A percentile compares a stretch with the other conserved stretches of the same genome.
Evolutionary conservation across 164 flowering plant species (phyloP).

Genomic region (Aristolochia californica): DNA sequence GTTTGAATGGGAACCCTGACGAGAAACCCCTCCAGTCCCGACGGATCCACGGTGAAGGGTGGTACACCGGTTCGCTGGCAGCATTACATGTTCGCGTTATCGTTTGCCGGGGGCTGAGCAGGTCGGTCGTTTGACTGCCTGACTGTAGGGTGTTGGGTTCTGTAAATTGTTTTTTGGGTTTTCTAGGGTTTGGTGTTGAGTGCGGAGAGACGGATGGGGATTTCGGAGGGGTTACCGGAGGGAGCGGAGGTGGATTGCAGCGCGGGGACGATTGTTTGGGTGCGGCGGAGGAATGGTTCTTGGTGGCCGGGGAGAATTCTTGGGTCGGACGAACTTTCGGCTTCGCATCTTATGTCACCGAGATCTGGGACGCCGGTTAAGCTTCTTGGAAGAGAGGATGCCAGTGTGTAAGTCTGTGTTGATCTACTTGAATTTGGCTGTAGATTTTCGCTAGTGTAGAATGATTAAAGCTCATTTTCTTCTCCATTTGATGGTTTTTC

Average conservation of each 20-base stretch:
- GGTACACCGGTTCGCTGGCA: background rate
- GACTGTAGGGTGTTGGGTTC: background rate
- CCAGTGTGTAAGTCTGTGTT: slow-evolving; percentile 69
- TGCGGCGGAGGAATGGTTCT: slow-evolving; percentile 88
- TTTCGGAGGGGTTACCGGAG: slow-evolving; percentile 23
- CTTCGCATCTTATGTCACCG: slow-evolving; percentile 72
- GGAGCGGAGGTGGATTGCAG: slow-evolving; percentile 30
- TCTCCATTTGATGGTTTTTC: too few relatives aligned
- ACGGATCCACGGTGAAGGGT: slow-evolving; percentile 2
- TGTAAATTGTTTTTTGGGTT: background rate
- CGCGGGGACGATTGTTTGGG: slow-evolving; percentile 88
- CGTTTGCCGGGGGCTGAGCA: slow-evolving; percentile 6
- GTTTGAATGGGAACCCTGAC: slow-evolving; percentile 4
- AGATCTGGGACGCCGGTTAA: slow-evolving; percentile 96
- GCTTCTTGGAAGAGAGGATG: slow-evolving; percentile 96
- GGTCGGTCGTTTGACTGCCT: background rate
- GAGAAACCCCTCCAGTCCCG: background rate
- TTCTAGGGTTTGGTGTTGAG: slow-evolving; percentile 4
- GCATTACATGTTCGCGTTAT: background rate
- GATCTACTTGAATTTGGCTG: background rate
- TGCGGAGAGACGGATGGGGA: slow-evolving; percentile 22
- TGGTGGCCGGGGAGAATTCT: slow-evolving; percentile 99
- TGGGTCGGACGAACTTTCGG: slow-evolving; percentile 60
- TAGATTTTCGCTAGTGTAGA: background rate
- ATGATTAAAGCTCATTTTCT: too few relatives aligned